phyloP scores from a whole-genome alignment of 2,329 filamentous ascomycete species.

The Ampelomyces quisqualis region DNA sequence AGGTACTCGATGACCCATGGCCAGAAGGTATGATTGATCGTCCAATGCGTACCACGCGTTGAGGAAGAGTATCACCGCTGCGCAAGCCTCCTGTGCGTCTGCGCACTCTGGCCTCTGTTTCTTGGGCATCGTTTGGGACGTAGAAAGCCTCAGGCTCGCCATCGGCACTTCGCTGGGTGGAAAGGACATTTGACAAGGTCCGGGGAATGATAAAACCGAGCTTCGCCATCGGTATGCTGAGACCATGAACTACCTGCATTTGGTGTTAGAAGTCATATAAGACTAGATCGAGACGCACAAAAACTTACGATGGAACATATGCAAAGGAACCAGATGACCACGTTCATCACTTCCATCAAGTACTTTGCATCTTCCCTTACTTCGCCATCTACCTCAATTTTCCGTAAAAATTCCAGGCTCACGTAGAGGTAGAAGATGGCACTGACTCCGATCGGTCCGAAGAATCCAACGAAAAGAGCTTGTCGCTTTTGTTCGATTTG shows the following conservation, averaged over 20 bases:
- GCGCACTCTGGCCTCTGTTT: conserved; percentile 26
- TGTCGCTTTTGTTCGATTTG: conserved; percentile 75
- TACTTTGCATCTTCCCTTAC: conserved; percentile 65
- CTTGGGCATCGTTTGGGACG: conserved; percentile 19
- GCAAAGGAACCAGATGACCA: conserved; percentile 83
- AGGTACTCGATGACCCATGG: conserved; percentile 10
- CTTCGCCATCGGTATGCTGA: conserved; percentile 77
- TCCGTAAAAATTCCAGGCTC: conserved; percentile 69
- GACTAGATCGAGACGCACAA: not conserved
- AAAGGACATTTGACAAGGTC: conserved; percentile 57
- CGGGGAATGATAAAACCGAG: conserved; percentile 62
- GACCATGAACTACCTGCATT: conserved; percentile 69
- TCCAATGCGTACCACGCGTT: conserved; percentile 39
- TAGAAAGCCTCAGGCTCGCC: conserved; percentile 36
- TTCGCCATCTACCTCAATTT: conserved; percentile 59
- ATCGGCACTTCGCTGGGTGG: conserved; percentile 16
- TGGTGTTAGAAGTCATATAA: conserved; percentile 1
- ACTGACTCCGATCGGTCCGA: conserved; percentile 87
- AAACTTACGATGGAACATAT: conserved; percentile 76
- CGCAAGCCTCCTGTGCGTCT: conserved; percentile 26
- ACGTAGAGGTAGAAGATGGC: conserved; percentile 90
- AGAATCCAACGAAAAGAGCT: conserved; percentile 86
- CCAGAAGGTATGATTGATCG: conserved; percentile 35
- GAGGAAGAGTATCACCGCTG: conserved; percentile 25
- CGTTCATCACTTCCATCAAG: conserved; percentile 64